These are phyloP conservation scores for Chalciporus piperatus DNA, from an alignment of 768 basidiomycete species.

Conservation along the genomic window DNA sequence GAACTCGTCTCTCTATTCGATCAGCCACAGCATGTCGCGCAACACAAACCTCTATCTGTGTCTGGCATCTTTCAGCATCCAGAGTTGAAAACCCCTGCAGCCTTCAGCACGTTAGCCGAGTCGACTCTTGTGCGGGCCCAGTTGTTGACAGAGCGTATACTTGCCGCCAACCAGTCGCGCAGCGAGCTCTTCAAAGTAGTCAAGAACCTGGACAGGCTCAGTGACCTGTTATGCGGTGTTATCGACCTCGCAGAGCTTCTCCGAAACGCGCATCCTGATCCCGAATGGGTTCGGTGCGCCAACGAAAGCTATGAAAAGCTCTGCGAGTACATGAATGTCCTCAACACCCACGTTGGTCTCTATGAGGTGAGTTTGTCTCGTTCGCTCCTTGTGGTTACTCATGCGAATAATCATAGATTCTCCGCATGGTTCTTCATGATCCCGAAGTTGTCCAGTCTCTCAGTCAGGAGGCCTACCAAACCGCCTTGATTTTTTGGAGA, in stretches of 20 bases:
- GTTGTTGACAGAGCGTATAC: conserved; percentile 79
- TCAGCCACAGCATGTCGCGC: conserved; percentile 43
- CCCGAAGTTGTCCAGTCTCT: conserved; percentile 62
- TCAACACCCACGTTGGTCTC: conserved; percentile 90
- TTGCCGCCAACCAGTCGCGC: conserved; percentile 67
- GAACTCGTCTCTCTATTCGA: conserved; percentile 72
- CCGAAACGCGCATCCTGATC: conserved; percentile 90
- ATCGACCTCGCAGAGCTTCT: conserved; percentile 96
- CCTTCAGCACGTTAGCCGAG: conserved; percentile 70
- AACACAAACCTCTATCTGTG: conserved; percentile 42
- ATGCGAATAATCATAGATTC: conserved; percentile 45
- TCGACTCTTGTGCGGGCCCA: conserved; percentile 80
- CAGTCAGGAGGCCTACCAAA: conserved; percentile 73
- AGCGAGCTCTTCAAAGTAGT: conserved; percentile 81
- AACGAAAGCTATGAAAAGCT: conserved; percentile 87
- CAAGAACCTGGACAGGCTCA: conserved; percentile 94
- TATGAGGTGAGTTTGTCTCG: conserved; percentile 65
- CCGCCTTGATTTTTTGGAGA: conserved; percentile 90
- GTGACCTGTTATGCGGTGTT: conserved; percentile 93
- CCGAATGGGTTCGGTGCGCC: conserved; percentile 76
- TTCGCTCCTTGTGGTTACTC: conserved; percentile 15
- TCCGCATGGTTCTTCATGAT: conserved; percentile 69
- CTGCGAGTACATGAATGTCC: conserved; percentile 96
- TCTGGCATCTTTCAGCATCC: conserved; percentile 88
- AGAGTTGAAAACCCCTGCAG: conserved; percentile 62